Conservation (phyloP, 495 filamentous ascomycete species). For the Astrocystis sublimbata region DNA sequence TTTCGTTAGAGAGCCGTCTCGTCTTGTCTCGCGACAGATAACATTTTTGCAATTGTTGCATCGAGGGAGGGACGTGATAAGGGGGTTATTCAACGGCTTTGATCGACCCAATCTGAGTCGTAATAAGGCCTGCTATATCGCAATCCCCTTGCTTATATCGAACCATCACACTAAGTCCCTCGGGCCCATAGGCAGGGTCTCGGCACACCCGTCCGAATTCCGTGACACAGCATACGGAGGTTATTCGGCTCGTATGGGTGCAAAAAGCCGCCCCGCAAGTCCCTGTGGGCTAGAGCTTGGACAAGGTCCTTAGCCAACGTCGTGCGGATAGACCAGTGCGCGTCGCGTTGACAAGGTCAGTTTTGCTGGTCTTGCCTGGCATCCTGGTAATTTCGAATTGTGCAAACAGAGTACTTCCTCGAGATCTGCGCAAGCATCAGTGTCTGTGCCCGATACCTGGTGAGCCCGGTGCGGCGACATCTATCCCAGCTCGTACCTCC, state of each 20-base stretch:
- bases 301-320: too few relatives aligned
- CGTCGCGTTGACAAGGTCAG: too few relatives aligned
- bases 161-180: slow-evolving; percentile 4
- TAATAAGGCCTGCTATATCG: neutral
- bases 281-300: too few relatives aligned
- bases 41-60: neutral
- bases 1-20: neutral
- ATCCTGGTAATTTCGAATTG: too few relatives aligned
- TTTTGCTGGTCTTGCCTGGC: too few relatives aligned
- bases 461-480: too few relatives aligned
- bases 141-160: neutral
- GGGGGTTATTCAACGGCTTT: neutral
- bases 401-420: too few relatives aligned
- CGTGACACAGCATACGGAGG: neutral
- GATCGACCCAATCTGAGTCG: neutral
- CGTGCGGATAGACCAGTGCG: too few relatives aligned
- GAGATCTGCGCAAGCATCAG: too few relatives aligned
- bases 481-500: too few relatives aligned
- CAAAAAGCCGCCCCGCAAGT: too few relatives aligned
- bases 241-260: neutral
- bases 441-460: too few relatives aligned
- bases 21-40: neutral
- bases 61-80: neutral
- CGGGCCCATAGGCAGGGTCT: neutral
- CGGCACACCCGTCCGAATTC: neutral